Evolutionary conservation across 257 asterid genomes (phyloP).

Genomic region (Vinca minor): DNA sequence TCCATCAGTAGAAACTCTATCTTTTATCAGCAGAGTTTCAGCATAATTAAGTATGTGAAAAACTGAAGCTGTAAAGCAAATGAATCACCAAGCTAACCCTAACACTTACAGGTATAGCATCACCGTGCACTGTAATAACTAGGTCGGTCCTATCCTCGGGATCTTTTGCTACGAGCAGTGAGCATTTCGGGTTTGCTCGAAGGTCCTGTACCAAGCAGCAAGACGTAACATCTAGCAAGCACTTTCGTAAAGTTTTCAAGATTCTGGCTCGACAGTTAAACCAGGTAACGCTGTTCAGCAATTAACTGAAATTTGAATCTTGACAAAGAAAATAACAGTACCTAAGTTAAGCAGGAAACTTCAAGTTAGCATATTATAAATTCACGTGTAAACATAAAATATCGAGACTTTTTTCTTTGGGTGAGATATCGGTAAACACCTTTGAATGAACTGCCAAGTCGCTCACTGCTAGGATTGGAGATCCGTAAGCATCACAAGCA

Average conservation of each 20-base stretch:
- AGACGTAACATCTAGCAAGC: conserved; percentile 6
- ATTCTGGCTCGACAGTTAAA: not conserved
- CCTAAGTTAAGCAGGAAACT: not conserved
- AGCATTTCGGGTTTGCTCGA: conserved; percentile 73
- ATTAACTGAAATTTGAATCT: not conserved
- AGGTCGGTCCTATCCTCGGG: conserved; percentile 87
- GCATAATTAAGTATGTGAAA: conserved; percentile 6
- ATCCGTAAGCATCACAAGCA: conserved; percentile 88
- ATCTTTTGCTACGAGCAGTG: conserved; percentile 90
- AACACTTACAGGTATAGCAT: conserved; percentile 64
- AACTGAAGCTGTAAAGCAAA: not conserved
- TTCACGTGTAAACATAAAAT: not conserved
- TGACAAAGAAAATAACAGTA: not conserved
- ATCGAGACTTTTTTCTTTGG: not conserved
- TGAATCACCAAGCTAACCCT: not conserved
- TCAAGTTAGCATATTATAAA: not conserved
- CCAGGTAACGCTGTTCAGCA: not conserved
- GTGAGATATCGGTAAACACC: conserved; percentile 33
- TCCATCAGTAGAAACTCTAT: not conserved
- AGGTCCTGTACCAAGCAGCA: conserved; percentile 64
- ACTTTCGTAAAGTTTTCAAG: not conserved
- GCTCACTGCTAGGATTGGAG: conserved; percentile 80
- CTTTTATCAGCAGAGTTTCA: not conserved
- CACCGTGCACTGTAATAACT: conserved; percentile 74
- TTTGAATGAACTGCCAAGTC: conserved; percentile 80